Evolutionary conservation across 2,329 filamentous ascomycete species (phyloP).

Genomic region (Coccinonectria pachysandricola): DNA sequence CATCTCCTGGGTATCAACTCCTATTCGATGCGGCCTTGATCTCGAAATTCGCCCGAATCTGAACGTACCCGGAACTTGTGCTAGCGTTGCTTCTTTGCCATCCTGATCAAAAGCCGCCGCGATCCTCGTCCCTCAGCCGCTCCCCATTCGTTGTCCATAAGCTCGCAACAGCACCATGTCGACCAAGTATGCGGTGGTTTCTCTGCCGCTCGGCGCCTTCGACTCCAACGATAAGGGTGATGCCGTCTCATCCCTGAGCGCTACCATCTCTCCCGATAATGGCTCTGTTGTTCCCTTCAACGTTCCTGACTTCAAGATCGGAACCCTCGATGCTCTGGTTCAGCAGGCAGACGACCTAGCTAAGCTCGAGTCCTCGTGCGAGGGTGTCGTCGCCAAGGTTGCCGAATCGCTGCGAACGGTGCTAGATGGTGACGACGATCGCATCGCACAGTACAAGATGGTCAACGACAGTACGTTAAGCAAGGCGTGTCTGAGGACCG

Average conservation of each 20-base stretch:
- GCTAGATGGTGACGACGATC: constrained; percentile 74
- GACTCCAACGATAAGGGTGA: constrained; percentile 72
- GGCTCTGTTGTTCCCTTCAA: constrained; percentile 67
- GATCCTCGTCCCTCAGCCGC: constrained; percentile 2
- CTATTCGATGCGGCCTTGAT: too few species aligned
- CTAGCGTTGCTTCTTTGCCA: too few species aligned
- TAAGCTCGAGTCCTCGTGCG: constrained; percentile 74
- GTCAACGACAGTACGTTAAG: constrained; percentile 75
- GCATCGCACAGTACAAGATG: constrained; percentile 76
- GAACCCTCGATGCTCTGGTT: constrained; percentile 86
- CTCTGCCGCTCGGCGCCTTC: constrained; percentile 78
- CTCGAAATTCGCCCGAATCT: too few species aligned
- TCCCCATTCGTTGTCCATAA: too few species aligned
- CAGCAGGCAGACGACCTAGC: constrained; percentile 91
- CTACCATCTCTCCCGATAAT: constrained; percentile 63
- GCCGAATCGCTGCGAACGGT: constrained; percentile 74
- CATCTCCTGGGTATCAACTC: too few species aligned
- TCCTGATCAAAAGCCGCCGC: too few species aligned
- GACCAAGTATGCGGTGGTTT: constrained; percentile 74
- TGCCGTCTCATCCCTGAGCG: constrained; percentile 64
- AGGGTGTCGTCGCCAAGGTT: constrained; percentile 78
- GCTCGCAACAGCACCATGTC: constrained; percentile 37
- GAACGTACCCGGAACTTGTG: too few species aligned
- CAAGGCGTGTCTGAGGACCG: too few species aligned
- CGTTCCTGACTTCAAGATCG: constrained; percentile 95